phyloP scores from a whole-genome alignment of 176 grass and related monocot species.

The Cymbopogon citratus region DNA sequence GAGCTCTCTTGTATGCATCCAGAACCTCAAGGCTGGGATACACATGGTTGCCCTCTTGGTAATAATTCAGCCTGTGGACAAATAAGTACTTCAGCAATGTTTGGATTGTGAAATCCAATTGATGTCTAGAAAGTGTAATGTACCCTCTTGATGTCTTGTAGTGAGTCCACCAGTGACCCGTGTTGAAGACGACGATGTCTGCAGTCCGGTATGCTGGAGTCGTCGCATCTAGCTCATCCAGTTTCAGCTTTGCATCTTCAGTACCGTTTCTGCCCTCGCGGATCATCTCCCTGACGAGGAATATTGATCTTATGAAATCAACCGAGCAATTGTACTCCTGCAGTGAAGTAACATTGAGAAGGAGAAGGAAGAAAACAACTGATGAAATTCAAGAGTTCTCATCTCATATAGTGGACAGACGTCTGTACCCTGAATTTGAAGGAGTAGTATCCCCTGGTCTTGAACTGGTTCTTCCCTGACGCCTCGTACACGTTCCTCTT shows the following conservation, averaged over 20 bases:
- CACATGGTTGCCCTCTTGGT: conserved; percentile 77
- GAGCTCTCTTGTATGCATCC: conserved; percentile 74
- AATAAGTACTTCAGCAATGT: background rate
- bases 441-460: conserved; percentile 78
- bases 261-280: conserved; percentile 13
- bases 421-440: conserved; percentile 72
- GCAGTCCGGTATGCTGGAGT: conserved; percentile 62
- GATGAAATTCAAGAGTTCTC: background rate
- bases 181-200: conserved; percentile 85
- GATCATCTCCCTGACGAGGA: conserved; percentile 65
- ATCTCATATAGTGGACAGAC: background rate
- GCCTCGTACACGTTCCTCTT: conserved; percentile 65
- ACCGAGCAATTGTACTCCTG: conserved; percentile 84
- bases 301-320: conserved; percentile 79
- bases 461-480: conserved; percentile 74
- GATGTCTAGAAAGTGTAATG: background rate
- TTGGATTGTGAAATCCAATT: background rate
- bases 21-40: conserved; percentile 56
- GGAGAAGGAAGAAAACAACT: background rate
- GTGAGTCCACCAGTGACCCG: conserved; percentile 95
- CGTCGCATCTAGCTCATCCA: conserved; percentile 66
- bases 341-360: conserved; percentile 5
- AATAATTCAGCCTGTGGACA: conserved; percentile 63
- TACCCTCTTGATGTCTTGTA: conserved; percentile 80
- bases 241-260: conserved; percentile 49